Base-by-base conservation (phyloP, 1,284 basidiomycete species). In the Puccinia novopanici region DNA sequence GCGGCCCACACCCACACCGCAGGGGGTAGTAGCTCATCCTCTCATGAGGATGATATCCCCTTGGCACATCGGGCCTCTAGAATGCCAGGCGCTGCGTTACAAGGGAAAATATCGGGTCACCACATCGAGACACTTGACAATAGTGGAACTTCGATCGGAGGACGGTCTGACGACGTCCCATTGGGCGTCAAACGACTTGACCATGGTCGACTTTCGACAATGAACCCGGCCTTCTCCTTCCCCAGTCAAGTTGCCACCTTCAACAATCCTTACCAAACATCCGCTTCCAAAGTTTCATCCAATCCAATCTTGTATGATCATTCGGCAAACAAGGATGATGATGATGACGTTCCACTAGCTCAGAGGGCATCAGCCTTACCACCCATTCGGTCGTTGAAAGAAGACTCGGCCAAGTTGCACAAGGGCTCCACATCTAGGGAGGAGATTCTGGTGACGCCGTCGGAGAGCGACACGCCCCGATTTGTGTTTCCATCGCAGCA, bases 271-370 rank as follows among this genome's bases (percentile, higher is more conserved):
- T 73, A 52, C 34, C 48, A 73, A 40, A 52, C n/a, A 24, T 19
- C 24, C 5, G 10, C 45, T 30, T n/a, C 48, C 22, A 37, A n/a
- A n/a, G 8, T 37, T 22, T 73, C 37, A 40, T n/a, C 70, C 37
- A 55, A 27, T 13, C 52, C 52, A 10, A 52, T n/a, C 27, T 40
- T 15, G 40, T 27, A 59, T 34, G 27, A 59, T 30, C 17, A 12
- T 74, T 37, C 37, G 19, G n/a, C 54, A 57, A 63, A 15, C n/a
- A 9, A 24, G 10, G 75, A 77, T 52, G 77, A 80, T 27, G 77
- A 71, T 13, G 77, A 80, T 42, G 42, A 80, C 40, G 57, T 80
- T 30, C 77, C 77, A 24, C 71, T 80, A 55, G 77, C 77, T 17
- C 67, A 63, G 55, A 40, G 54, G 34, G 22, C 77, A 27, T 80